Evolutionary conservation across 805 yeast genomes (phyloP), one percentile per base, ranked within the genome.

Genomic region (Ogataea paradorogensis): DNA sequence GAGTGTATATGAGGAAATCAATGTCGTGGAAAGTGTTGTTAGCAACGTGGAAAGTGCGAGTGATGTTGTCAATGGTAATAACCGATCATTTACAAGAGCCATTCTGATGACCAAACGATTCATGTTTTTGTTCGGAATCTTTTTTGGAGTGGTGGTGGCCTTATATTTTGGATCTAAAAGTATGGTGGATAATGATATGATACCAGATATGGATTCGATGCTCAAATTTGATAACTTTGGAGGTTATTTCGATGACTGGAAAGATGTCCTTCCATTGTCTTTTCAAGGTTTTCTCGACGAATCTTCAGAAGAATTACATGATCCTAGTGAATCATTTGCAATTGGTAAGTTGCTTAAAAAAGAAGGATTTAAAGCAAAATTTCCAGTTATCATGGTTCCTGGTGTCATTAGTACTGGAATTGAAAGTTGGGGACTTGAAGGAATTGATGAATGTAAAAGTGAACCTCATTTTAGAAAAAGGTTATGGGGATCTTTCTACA

Each of bases 401-500:
- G 99, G 99, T 3, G 97, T 91, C 10, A 86, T 87, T 39, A 85
- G 96, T 22, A 90, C 98, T 0, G 97, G 97, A 4, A 70, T 93
- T 26, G 99, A 93, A 62, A 81, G 89, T 34, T 93, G 99, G 99
- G 83, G 95, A 0, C 68, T 86, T 2, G 74, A 69, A 24, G 89
- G 89, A 9, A 74, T 82, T 5, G 76, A 69, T 2, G 93, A 81
- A 6, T 93, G 99, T 60, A 93, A 95, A 4, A 75, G 88, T 27
- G 77, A 81, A 43, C 73, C 80, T 8, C 95, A 91, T 61, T 93
- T 91, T 66, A 72, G 99, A 36, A 90, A 89, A 57, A 70, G 98
- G 50, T 61, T 93, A 41, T 93, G 99, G 99, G 99, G 99, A 0
- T 87, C 96, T 0, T 90, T 89, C 68, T 89, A 86, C 58, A 93